phyloP scores from a whole-genome alignment of 495 filamentous ascomycete genomes.

The Neurospora sublineolata region DNA sequence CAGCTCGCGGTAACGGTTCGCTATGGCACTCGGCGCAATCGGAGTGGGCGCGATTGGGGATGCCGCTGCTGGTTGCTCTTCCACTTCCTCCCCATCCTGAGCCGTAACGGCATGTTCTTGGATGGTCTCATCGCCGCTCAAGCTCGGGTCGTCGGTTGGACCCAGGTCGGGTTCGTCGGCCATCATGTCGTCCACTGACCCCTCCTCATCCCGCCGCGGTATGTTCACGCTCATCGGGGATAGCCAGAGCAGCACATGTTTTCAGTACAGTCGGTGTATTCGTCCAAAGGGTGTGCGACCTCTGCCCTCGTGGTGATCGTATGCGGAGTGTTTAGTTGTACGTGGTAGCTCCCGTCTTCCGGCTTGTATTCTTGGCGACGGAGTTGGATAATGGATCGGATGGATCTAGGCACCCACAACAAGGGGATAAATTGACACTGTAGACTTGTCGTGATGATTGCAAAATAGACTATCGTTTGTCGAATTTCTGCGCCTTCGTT shows the following conservation, averaged over 20 bases:
- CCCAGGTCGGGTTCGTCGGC: constrained; percentile 29
- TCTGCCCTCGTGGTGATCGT: background rate
- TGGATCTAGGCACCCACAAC: background rate
- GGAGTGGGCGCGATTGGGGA: constrained; percentile 10
- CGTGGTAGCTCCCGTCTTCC: background rate
- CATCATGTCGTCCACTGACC: constrained; percentile 24
- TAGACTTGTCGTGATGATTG: background rate
- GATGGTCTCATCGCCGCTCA: constrained; percentile 32
- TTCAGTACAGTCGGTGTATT: constrained; percentile 3
- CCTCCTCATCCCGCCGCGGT: constrained; percentile 36
- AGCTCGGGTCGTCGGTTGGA: constrained; percentile 16
- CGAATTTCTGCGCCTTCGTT: background rate
- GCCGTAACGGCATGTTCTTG: constrained; percentile 24
- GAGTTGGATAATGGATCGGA: background rate
- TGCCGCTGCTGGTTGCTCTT: constrained; percentile 20
- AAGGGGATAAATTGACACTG: background rate
- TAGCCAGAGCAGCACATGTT: constrained; percentile 25
- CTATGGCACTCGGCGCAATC: constrained; percentile 24
- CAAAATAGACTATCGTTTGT: background rate
- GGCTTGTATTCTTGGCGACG: background rate
- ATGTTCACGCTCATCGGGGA: constrained; percentile 40
- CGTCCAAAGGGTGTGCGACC: background rate
- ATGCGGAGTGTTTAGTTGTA: background rate
- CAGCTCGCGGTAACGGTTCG: constrained; percentile 36
- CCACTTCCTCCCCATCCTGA: constrained; percentile 5